Conservation (phyloP, 441 rosid species). For the Metrosideros polymorpha region DNA sequence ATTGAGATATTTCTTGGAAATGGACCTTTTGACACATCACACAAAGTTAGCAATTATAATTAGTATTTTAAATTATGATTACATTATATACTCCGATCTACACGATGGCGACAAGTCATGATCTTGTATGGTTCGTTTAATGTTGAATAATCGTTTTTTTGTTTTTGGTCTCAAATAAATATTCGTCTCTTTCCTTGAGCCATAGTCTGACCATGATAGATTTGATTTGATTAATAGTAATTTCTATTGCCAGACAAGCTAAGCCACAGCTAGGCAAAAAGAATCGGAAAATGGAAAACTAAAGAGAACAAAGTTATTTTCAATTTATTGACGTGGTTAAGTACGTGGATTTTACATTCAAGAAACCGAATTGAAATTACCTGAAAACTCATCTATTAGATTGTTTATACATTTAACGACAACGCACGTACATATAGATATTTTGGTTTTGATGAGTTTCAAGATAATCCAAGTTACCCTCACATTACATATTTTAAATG, state of each 20-base stretch:
- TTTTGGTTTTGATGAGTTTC: background rate
- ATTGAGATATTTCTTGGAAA: background rate
- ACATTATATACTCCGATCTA: background rate
- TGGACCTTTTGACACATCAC: background rate
- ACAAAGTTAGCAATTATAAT: background rate
- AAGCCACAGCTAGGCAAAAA: background rate
- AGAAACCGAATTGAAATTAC: background rate
- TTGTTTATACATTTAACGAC: background rate
- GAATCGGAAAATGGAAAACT: background rate
- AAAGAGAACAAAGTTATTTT: background rate
- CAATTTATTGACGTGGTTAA: too few relatives aligned
- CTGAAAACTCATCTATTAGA: background rate
- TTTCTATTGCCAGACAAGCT: background rate
- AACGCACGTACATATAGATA: accelerated
- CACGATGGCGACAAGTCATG: background rate
- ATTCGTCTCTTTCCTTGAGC: background rate
- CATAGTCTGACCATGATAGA: background rate
- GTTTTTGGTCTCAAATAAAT: background rate
- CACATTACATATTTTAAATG: background rate
- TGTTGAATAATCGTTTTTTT: too few relatives aligned
- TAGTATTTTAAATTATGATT: background rate
- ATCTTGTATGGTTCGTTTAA: background rate
- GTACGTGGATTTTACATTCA: background rate
- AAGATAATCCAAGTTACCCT: background rate
- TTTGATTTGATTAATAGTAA: background rate